Conservation (phyloP, 129 eudicot genomes). For the Ambrosia trifida region DNA sequence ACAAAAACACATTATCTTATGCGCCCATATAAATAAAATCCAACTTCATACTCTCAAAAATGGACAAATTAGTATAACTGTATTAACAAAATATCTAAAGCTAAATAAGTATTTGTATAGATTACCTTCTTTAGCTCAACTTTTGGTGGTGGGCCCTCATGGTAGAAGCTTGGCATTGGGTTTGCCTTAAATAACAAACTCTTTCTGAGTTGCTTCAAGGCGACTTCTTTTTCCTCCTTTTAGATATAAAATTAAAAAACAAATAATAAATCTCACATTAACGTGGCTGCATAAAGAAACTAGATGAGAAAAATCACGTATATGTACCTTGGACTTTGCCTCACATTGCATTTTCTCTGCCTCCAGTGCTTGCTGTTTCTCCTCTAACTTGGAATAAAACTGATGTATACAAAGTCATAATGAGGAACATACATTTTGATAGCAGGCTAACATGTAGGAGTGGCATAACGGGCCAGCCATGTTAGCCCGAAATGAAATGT, state of each 20-base stretch:
- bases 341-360: slow-evolving; percentile 76
- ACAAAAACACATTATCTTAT: background rate
- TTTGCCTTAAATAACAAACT: slow-evolving; percentile 76
- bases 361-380: slow-evolving; percentile 83
- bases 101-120: background rate
- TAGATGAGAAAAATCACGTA: background rate
- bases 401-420: slow-evolving; percentile 23
- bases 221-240: slow-evolving; percentile 87
- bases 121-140: slow-evolving; percentile 77
- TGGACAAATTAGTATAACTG: background rate
- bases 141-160: slow-evolving; percentile 92
- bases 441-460: slow-evolving; percentile 1
- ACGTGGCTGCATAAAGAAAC: background rate
- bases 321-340: slow-evolving; percentile 70
- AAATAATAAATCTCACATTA: background rate
- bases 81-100: background rate
- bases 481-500: background rate
- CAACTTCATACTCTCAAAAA: background rate
- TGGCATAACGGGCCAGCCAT: background rate
- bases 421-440: slow-evolving; percentile 1
- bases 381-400: slow-evolving; percentile 80
- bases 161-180: slow-evolving; percentile 97
- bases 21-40: background rate
- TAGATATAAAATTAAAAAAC: slow-evolving; percentile 6
- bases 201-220: slow-evolving; percentile 77